A percentile compares a stretch with the other conserved stretches of the same genome.
Evolutionary conservation across 1,284 basidiomycete species (phyloP).

Genomic region (Xerocomus nothofagi): DNA sequence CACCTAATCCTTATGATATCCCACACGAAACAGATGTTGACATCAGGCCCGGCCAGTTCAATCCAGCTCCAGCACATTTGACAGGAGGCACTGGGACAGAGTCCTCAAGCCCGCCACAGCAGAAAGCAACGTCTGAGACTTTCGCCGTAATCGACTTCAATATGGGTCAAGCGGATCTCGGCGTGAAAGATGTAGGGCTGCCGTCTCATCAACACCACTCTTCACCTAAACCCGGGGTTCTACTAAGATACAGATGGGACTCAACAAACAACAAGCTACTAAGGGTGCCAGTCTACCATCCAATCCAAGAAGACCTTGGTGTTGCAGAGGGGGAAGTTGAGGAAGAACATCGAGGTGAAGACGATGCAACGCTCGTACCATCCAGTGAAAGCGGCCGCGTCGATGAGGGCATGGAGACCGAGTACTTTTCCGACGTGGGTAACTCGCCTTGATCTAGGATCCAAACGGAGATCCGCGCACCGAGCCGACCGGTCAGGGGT

Average conservation of each 20-base stretch:
- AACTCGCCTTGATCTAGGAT: not conserved
- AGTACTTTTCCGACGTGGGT: slow-evolving; percentile 5
- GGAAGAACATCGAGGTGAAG: slow-evolving; percentile 6
- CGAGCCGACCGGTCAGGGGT: too few relatives aligned
- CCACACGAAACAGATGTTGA: not conserved
- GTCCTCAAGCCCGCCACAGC: not conserved
- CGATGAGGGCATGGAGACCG: not conserved
- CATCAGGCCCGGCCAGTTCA: not conserved
- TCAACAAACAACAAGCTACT: not conserved
- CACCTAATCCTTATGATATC: too few relatives aligned
- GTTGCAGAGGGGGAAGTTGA: not conserved
- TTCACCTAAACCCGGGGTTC: not conserved
- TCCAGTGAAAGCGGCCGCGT: slow-evolving; percentile 13
- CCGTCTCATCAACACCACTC: not conserved
- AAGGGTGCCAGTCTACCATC: not conserved
- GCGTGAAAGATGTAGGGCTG: not conserved
- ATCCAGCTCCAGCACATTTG: not conserved
- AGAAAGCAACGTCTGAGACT: not conserved
- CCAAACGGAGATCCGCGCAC: not conserved
- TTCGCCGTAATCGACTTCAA: not conserved
- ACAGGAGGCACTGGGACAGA: not conserved
- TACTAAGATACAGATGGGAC: slow-evolving; percentile 18
- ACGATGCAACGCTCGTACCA: slow-evolving; percentile 20
- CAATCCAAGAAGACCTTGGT: not conserved
- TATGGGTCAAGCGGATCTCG: not conserved